Percentiles rank a stretch among this genome's conserved stretches.
Evolutionary conservation across 768 basidiomycete genomes (phyloP).

Genomic region (Pleurotus citrinopileatus): DNA sequence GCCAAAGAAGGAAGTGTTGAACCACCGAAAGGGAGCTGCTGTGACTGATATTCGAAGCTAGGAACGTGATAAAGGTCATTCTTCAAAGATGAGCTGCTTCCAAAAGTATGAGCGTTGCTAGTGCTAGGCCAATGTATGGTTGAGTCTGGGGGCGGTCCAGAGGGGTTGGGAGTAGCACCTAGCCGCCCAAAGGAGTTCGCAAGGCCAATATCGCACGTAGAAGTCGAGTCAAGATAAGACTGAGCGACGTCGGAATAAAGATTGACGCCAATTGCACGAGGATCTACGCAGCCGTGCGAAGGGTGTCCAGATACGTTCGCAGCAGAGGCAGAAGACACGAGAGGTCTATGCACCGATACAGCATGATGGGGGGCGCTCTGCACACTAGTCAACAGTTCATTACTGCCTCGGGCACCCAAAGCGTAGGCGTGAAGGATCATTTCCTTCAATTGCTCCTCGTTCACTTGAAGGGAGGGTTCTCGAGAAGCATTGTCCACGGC

Average conservation of each 20-base stretch:
- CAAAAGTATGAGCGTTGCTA: neutral
- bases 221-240: neutral
- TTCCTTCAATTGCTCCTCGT: neutral
- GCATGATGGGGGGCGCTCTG: neutral
- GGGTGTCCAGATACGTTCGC: neutral
- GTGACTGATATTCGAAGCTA: neutral
- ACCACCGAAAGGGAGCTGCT: neutral
- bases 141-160: neutral
- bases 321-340: too few species aligned
- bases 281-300: neutral
- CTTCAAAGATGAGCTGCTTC: neutral
- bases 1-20: neutral
- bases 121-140: neutral
- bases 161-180: too few species aligned
- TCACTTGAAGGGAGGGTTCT: neutral
- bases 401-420: neutral
- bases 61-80: neutral
- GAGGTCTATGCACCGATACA: neutral
- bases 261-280: neutral
- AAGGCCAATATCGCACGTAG: neutral
- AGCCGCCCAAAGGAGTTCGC: neutral
- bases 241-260: neutral
- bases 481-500: neutral
- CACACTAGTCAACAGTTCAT: neutral
- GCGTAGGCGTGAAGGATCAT: constrained; percentile 1